phyloP scores from a whole-genome alignment of 2,329 filamentous ascomycete species.

The Aspergillus candidus region DNA sequence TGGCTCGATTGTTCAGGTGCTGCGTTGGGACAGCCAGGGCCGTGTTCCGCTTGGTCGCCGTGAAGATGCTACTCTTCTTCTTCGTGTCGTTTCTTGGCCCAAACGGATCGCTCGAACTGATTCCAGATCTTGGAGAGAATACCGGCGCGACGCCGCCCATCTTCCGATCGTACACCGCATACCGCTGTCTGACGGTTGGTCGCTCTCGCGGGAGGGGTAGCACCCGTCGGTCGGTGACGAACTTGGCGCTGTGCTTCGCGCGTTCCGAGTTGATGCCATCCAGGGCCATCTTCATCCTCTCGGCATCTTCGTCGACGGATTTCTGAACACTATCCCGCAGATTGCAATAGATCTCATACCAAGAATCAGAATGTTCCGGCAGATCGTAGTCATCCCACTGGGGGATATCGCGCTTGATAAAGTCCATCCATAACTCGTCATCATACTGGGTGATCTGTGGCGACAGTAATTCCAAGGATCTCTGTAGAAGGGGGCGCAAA shows the following conservation, averaged over 20 bases:
- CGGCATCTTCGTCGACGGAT: constrained; percentile 53
- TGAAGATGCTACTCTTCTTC: constrained; percentile 32
- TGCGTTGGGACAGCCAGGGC: constrained; percentile 37
- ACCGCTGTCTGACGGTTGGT: constrained; percentile 26
- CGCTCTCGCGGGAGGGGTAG: constrained; percentile 24
- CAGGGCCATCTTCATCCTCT: constrained; percentile 52
- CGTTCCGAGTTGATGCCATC: constrained; percentile 54
- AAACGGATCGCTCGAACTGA: constrained; percentile 9
- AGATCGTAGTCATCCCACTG: constrained; percentile 59
- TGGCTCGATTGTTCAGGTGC: constrained; percentile 34
- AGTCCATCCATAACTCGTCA: constrained; percentile 67
- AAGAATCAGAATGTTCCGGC: constrained; percentile 62
- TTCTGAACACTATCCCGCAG: constrained; percentile 57
- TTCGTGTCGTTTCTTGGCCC: constrained; percentile 18
- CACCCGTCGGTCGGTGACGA: constrained; percentile 44
- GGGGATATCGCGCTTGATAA: constrained; percentile 74
- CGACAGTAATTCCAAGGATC: constrained; percentile 64
- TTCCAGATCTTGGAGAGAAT: constrained; percentile 11
- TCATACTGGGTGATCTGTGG: constrained; percentile 68
- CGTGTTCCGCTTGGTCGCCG: constrained; percentile 31
- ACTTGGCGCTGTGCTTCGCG: constrained; percentile 51
- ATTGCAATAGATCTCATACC: constrained; percentile 71
- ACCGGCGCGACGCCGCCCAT: constrained; percentile 26
- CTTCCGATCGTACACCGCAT: constrained; percentile 27
- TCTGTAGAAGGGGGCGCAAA: constrained; percentile 23